Evolutionary conservation across 305 asterid species (phyloP).

Genomic region (Withania somnifera): DNA sequence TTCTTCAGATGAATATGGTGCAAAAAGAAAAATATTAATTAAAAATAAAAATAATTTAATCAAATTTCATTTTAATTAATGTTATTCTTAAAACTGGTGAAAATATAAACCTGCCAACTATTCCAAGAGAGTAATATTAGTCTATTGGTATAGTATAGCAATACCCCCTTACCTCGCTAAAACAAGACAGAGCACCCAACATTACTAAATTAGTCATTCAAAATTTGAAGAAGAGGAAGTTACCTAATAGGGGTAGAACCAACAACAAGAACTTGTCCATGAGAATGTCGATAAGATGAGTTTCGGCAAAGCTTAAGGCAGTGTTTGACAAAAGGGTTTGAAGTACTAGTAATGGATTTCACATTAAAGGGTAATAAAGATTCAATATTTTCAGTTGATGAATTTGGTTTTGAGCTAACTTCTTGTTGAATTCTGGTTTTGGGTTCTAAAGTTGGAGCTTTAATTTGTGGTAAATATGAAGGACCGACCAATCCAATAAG

Average conservation of each 20-base stretch:
- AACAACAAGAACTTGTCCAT: slow-evolving; percentile 66
- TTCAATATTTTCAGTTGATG: slow-evolving; percentile 8
- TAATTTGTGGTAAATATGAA: not conserved
- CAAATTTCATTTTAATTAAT: no score
- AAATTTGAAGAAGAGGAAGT: not conserved
- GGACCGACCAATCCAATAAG: not conserved
- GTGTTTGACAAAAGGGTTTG: slow-evolving; percentile 86
- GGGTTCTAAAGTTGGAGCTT: not conserved
- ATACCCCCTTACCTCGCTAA: no score
- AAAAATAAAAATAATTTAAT: no score
- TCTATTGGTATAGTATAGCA: no score
- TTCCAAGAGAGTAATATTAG: no score
- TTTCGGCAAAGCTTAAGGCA: slow-evolving; percentile 78
- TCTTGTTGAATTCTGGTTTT: slow-evolving; percentile 2
- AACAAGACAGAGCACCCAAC: no score
- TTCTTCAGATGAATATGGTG: no score
- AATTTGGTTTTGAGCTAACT: slow-evolving; percentile 6
- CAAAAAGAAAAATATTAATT: no score
- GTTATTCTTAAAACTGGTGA: no score
- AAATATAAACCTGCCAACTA: no score
- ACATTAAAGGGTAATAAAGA: slow-evolving; percentile 41
- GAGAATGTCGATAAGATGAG: slow-evolving; percentile 70
- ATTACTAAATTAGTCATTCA: not conserved
- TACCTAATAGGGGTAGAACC: slow-evolving; percentile 80
- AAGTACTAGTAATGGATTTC: slow-evolving; percentile 60